phyloP scores from a whole-genome alignment of 2,329 filamentous ascomycete species.

The Amphichorda felina region DNA sequence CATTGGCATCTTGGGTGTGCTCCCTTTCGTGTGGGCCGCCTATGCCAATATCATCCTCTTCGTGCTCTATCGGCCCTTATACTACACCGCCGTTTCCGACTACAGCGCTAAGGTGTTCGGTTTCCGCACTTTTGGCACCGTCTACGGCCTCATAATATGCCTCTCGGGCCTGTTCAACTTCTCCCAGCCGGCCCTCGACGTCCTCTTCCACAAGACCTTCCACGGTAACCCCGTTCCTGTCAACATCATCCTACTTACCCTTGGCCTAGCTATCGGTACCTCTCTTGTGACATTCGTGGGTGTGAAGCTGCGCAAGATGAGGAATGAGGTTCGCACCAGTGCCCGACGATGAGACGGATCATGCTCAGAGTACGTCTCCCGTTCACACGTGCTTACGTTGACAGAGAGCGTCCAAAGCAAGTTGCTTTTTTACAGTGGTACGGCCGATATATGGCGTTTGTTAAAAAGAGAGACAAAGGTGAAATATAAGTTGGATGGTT shows the following conservation, averaged over 20 bases:
- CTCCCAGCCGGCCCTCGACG: slow-evolving; percentile 67
- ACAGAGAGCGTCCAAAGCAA: background rate
- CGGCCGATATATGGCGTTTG: too few relatives aligned
- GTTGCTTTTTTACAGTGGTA: too few relatives aligned
- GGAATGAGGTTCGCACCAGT: background rate
- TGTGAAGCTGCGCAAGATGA: slow-evolving; percentile 18
- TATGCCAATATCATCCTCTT: slow-evolving; percentile 72
- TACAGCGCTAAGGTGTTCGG: slow-evolving; percentile 88
- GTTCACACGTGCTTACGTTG: background rate
- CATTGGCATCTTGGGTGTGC: slow-evolving; percentile 66
- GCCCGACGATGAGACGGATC: background rate
- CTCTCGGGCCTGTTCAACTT: slow-evolving; percentile 77
- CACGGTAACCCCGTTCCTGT: slow-evolving; percentile 63
- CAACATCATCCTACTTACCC: slow-evolving; percentile 53
- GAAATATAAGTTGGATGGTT: too few relatives aligned
- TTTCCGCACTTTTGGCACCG: slow-evolving; percentile 81
- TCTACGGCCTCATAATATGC: slow-evolving; percentile 88
- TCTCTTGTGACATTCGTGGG: slow-evolving; percentile 56
- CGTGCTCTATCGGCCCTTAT: slow-evolving; percentile 75
- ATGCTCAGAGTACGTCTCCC: background rate
- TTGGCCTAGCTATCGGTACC: slow-evolving; percentile 52
- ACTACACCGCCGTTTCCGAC: slow-evolving; percentile 85
- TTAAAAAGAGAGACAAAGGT: too few relatives aligned
- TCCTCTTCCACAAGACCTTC: slow-evolving; percentile 64
- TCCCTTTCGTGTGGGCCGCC: slow-evolving; percentile 57